Base-by-base conservation (phyloP, 179 eudicot genomes). In the Drosera spatulata region DNA sequence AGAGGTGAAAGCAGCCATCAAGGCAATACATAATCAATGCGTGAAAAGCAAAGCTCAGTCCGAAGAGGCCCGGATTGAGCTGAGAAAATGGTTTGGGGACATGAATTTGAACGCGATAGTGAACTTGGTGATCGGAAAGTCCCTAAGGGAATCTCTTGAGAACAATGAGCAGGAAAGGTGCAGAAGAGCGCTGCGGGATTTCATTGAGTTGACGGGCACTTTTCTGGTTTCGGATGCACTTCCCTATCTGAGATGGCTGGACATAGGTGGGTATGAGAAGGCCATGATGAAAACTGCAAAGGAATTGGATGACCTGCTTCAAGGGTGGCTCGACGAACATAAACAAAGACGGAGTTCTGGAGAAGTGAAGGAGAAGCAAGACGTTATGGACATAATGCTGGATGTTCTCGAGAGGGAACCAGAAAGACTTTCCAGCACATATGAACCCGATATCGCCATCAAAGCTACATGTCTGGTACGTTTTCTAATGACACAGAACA, bases 221-320 rank as follows among this genome's bases (percentile, higher is more conserved):
- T 63, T 67, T 44, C 66, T 60, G 11, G 69, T 70, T 47, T 64
- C 65, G 14, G 75, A 75, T 59, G 73, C 73, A 11, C 48, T 71
- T 6, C 75, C 79, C 1, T 67, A 59, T 40, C 22, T 77, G 47
- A 69, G 73, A 53, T 73, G 71, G 70, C 44, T 77, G 6, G 81
- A 77, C 40, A 63, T 73, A 2, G 75, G 75, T 13, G 77, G 81
- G n/a, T 63, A 64, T 40, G 75, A 73, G 68, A 73, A 70, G 59
- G 13, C 55, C 40, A 77, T 77, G 73, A 70, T 64, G 38, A 70
- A 22, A 41, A 50, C 44, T 0, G 73, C 71, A 10, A 50, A 70
- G 55, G 75, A 70, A 10, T 49, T 77, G 2, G 75, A 73, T 41
- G 8, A 3, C 12, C 2, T 77, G 10, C 61, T 68, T 47, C 64